Conservation (phyloP, 495 filamentous ascomycete species). For the Aspergillus conjunctus region DNA sequence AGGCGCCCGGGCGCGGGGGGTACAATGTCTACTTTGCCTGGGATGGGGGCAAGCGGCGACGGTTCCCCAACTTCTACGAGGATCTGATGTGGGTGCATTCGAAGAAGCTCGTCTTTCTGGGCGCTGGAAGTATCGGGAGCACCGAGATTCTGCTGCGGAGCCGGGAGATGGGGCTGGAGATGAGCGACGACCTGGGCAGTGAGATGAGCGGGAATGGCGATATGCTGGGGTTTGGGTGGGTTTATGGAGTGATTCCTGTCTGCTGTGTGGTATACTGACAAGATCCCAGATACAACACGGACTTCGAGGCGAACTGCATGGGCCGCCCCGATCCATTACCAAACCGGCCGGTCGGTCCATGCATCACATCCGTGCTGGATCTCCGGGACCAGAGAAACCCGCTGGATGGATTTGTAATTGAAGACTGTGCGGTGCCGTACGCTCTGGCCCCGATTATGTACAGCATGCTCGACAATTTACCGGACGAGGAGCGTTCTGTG, state of each 20-base stretch:
- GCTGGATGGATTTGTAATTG: slow-evolving; percentile 9
- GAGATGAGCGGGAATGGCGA: slow-evolving; percentile 11
- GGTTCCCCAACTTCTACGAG: neutral
- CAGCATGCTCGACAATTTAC: neutral
- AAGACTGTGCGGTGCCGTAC: slow-evolving; percentile 9
- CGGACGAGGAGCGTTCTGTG: neutral
- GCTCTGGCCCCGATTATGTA: slow-evolving; percentile 3
- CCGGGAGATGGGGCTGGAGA: slow-evolving; percentile 8
- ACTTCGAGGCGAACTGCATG: slow-evolving; percentile 4
- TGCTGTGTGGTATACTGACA: neutral
- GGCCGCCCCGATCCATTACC: neutral
- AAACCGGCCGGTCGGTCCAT: slow-evolving; percentile 1
- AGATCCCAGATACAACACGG: neutral
- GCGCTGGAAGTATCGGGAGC: slow-evolving; percentile 4
- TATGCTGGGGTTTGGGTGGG: slow-evolving; percentile 9
- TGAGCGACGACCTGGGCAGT: slow-evolving; percentile 5
- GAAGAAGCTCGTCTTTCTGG: slow-evolving; percentile 9
- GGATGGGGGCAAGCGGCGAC: neutral
- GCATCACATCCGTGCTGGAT: slow-evolving; percentile 6
- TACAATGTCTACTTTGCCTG: slow-evolving; percentile 8
- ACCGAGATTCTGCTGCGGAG: slow-evolving; percentile 8
- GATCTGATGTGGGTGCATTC: slow-evolving; percentile 12
- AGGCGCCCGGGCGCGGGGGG: neutral
- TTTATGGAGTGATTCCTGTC: neutral
- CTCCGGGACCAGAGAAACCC: slow-evolving; percentile 10